Evolutionary conservation across 192 early-diverging fungal species (phyloP), one percentile per base, ranked within the genome.

Genomic region (Linnemannia elongata): DNA sequence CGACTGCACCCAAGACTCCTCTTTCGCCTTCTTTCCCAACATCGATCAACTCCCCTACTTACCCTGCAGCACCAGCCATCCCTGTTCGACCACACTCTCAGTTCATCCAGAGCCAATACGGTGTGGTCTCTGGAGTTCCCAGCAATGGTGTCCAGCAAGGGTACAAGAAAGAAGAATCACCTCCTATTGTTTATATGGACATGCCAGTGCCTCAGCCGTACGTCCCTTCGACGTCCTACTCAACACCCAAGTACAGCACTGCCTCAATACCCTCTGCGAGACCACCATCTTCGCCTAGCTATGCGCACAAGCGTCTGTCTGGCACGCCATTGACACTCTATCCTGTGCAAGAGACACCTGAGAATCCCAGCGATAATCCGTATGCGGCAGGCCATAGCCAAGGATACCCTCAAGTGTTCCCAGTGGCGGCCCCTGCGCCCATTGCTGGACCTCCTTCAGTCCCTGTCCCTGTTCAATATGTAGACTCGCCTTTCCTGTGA

Each of bases 141-240:
- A 66, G 60, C 30, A 66, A 33, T 66, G 27, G 60, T 4, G 30
- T 15, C 3, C 60, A 66, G 60, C 60, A 66, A 12, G 60, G 27
- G 12, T 33, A 66, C 12, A n/a, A n/a, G n/a, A n/a, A n/a, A n/a
- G n/a, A n/a, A n/a, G 60, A 66, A 10, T 12, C 12, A 4, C 4
- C 60, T 15, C 60, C 60, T 66, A 15, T 66, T 3, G 60, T 66
- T 30, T 15, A 66, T 33, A 66, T 66, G 60, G 60, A 66, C 30
- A 66, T 66, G 60, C 60, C 60, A 66, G 60, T 66, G 60, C 60
- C 60, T 66, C 60, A 66, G 60, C 60, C 60, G 12, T 66, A 66
- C 60, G 6, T 66, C 60, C 60, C 60, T 13, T 66, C 30, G n/a
- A 66, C 60, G 13, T 30, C n/a, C 9, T 33, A 66, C 30, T 66